Evolutionary conservation across 345 rosid species (phyloP).

Genomic region (Gossypium rotundifolium): DNA sequence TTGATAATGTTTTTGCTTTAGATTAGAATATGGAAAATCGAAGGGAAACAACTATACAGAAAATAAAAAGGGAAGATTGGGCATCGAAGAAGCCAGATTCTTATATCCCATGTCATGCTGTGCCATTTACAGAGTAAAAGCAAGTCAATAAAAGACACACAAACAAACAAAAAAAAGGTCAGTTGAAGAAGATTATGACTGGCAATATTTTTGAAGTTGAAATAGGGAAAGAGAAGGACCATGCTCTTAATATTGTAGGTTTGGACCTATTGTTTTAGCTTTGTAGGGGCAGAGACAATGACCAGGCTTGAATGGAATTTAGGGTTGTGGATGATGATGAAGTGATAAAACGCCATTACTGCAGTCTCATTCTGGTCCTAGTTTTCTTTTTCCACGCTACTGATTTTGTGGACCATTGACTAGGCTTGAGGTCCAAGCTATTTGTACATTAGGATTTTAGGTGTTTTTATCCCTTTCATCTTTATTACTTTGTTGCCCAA

Average conservation of each 20-base stretch:
- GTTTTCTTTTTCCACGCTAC: neutral
- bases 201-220: neutral
- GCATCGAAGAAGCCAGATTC: neutral
- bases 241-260: neutral
- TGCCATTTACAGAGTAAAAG: neutral
- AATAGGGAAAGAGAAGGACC: neutral
- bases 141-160: neutral
- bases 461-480: neutral
- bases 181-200: neutral
- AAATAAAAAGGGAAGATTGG: too few relatives aligned
- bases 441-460: neutral
- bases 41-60: too few relatives aligned
- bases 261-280: neutral
- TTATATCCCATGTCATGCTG: neutral
- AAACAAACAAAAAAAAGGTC: neutral
- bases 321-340: neutral
- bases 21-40: too few relatives aligned
- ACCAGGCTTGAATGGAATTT: neutral
- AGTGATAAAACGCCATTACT: neutral
- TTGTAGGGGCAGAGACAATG: neutral
- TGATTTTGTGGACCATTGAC: conserved; percentile 1
- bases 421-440: neutral
- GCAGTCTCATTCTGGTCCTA: neutral
- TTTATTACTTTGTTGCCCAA: neutral
- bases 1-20: too few relatives aligned